Conservation (phyloP, 108 stramenopile genomes). For the Skeletonema tropicum region DNA sequence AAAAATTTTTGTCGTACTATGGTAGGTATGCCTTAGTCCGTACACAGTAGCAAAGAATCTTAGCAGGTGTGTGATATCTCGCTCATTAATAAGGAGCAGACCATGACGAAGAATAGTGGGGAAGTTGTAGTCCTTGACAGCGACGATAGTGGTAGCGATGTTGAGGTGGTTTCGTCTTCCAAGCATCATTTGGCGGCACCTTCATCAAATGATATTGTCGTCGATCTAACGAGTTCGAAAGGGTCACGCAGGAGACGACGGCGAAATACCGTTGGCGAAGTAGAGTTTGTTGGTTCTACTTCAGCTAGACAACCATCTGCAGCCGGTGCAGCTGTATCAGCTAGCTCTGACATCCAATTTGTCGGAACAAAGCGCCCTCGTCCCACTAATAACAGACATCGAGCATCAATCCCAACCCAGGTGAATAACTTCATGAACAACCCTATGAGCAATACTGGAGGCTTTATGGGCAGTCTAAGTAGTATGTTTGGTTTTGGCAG, state of each 20-base stretch:
- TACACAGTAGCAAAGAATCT: no score
- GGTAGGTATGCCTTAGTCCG: no score
- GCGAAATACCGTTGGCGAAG: background rate
- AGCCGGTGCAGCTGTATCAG: background rate
- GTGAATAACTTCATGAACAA: constrained; percentile 6
- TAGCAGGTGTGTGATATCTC: no score
- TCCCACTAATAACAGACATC: background rate
- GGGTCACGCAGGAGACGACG: background rate
- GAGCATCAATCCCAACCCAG: background rate
- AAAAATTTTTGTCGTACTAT: no score
- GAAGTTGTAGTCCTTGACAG: background rate
- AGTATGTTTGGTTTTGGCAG: background rate
- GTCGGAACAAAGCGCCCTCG: constrained; percentile 11
- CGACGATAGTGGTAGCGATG: constrained; percentile 3
- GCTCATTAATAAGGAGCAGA: no score
- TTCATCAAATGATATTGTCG: background rate
- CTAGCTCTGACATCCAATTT: background rate
- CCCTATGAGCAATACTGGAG: background rate
- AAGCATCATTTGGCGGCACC: background rate
- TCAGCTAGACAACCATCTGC: background rate
- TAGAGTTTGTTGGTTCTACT: constrained; percentile 4
- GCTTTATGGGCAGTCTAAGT: background rate
- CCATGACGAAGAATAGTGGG: background rate
- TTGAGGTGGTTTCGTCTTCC: background rate
- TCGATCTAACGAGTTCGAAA: background rate